Base-by-base conservation (phyloP, 2,329 filamentous ascomycete species). In the Diaporthe citri region DNA sequence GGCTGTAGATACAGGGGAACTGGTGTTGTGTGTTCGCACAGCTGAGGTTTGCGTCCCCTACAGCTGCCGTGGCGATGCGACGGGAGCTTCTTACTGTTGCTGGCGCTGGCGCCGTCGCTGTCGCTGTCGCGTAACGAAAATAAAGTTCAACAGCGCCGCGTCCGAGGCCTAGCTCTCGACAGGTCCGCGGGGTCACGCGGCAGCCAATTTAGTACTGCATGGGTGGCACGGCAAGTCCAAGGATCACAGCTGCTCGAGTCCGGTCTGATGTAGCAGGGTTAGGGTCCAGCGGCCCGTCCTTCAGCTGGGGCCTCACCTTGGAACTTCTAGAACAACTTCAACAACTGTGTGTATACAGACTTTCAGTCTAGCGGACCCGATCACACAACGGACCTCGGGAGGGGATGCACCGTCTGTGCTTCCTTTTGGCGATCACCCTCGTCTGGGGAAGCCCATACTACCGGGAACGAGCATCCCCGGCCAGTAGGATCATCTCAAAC, bases 371-470 rank as follows among this genome's bases (percentile, higher is more conserved):
- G 46, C 62, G 43, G 22, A 1, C 31, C 62, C 28, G 41, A 51
- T 36, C 43, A 36, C 22, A 52, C 3, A 67, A 51, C n/a, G 25
- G 64, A 31, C 46, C 64, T 41, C 64, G n/a, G 64, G 64, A 55
- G 28, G 64, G n/a, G 34, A 69, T 69, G 64, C 48, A 51, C 64
- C 64, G 64, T 69, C 64, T 69, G 64, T 69, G 64, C 64, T 55
- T 46, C 64, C 25, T 41, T 46, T 25, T 52, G 59, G 64, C 34
- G 64, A 69, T 69, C 64, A 69, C 7, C 48, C 13, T 3, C 46
- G 46, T 36, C 46, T 51, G 60, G 62, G 28, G 22, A 34, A 28
- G 46, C 31, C 31, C 64, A 41, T 51, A 25, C 64, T 52, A 25
- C 46, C 31, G 64, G 64, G 20, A 67, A 36, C 46, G 46, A n/a